phyloP scores from a whole-genome alignment of 257 asterid species.

The Solanum phureja region DNA sequence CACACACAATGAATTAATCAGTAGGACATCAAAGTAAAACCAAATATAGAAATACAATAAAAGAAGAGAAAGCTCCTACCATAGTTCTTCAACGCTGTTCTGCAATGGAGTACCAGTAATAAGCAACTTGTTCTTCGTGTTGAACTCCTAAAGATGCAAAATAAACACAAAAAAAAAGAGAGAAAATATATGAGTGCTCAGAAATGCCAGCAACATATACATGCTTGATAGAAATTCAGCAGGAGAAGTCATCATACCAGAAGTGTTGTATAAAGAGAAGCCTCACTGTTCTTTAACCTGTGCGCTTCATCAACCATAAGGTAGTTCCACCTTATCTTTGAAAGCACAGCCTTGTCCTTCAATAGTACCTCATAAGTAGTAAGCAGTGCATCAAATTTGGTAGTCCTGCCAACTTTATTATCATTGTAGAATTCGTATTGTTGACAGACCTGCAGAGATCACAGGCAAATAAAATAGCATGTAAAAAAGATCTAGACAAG shows the following conservation, averaged over 20 bases:
- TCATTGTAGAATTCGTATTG: constrained; percentile 84
- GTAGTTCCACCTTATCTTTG: constrained; percentile 94
- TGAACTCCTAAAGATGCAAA: constrained; percentile 60
- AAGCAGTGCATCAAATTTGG: constrained; percentile 73
- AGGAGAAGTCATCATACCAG: constrained; percentile 33
- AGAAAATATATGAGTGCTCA: not conserved
- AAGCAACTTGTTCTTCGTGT: constrained; percentile 94
- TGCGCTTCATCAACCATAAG: constrained; percentile 99
- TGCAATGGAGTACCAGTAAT: constrained; percentile 98
- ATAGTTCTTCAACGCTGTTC: constrained; percentile 97
- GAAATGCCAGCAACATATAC: not conserved
- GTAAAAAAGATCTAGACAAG: not conserved
- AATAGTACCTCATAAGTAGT: constrained; percentile 91
- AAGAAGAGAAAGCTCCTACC: constrained; percentile 40
- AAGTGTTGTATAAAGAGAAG: constrained; percentile 75
- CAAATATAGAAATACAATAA: not conserved
- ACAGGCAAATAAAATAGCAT: not conserved
- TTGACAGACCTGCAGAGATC: constrained; percentile 81
- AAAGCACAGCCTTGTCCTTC: constrained; percentile 88
- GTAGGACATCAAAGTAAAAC: not conserved
- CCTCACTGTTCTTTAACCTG: constrained; percentile 94
- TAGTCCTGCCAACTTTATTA: constrained; percentile 58
- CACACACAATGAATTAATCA: not conserved
- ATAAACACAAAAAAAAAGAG: not conserved
- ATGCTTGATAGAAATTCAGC: not conserved